Evolutionary conservation across 192 early-diverging fungal genomes (phyloP).

Genomic region (Gigaspora rosea): DNA sequence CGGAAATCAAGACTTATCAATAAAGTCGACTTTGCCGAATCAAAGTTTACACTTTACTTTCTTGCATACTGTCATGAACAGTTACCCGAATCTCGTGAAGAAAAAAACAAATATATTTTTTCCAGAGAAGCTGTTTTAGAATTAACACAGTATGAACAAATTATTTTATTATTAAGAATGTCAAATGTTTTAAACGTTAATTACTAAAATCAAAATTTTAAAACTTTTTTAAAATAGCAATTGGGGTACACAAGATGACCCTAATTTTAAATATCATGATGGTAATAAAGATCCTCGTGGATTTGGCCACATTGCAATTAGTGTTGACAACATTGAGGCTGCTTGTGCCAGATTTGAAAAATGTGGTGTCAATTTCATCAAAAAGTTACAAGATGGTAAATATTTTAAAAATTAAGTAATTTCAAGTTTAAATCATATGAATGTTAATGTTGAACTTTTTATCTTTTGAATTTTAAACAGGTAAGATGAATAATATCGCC

Average conservation of each 20-base stretch:
- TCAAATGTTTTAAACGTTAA: background rate
- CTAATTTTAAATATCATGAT: slow-evolving; percentile 62
- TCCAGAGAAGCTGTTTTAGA: slow-evolving; percentile 73
- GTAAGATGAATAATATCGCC: slow-evolving; percentile 79
- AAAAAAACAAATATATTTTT: slow-evolving; percentile 55
- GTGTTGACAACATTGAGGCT: slow-evolving; percentile 77
- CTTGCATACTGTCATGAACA: slow-evolving; percentile 63
- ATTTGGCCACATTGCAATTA: slow-evolving; percentile 81
- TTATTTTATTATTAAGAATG: background rate
- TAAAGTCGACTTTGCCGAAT: slow-evolving; percentile 37
- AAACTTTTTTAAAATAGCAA: slow-evolving; percentile 51
- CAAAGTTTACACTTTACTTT: slow-evolving; percentile 73
- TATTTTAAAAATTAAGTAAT: background rate
- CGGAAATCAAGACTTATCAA: slow-evolving; percentile 33
- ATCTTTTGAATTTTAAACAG: background rate
- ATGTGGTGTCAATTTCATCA: slow-evolving; percentile 73
- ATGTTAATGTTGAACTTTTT: no score
- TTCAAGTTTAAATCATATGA: background rate
- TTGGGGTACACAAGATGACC: slow-evolving; percentile 76
- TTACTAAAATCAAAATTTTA: background rate
- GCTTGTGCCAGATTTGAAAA: slow-evolving; percentile 76
- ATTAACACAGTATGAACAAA: slow-evolving; percentile 71
- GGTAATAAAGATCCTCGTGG: slow-evolving; percentile 76
- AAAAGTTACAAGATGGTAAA: slow-evolving; percentile 67
- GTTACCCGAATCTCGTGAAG: slow-evolving; percentile 50